A percentile compares a stretch with the other conserved stretches of the same genome.
phyloP scores from a whole-genome alignment of 1,284 basidiomycete genomes.

The Schizopora paradoxa region DNA sequence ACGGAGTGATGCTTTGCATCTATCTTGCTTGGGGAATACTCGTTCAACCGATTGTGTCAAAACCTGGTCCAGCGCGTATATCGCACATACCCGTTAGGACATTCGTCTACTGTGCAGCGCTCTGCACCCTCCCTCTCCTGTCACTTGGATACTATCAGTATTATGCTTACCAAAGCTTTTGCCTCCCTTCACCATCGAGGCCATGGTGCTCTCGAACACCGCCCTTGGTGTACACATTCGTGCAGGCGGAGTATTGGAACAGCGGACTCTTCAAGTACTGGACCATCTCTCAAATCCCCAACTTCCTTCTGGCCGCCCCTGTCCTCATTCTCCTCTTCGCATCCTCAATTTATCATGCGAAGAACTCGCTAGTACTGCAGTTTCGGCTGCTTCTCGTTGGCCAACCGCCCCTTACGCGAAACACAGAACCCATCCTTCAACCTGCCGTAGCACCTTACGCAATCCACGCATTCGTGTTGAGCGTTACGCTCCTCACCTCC shows the following conservation, averaged over 20 bases:
- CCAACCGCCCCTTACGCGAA: constrained; percentile 7
- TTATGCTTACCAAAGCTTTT: constrained; percentile 64
- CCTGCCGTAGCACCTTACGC: constrained; percentile 55
- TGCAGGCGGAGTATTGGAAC: constrained; percentile 87
- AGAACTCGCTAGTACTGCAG: constrained; percentile 18
- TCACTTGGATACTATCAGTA: constrained; percentile 75
- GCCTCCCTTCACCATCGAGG: constrained; percentile 31
- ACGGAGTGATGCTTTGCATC: constrained; percentile 71
- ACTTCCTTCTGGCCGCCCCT: constrained; percentile 79
- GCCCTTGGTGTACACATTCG: constrained; percentile 79
- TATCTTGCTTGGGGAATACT: constrained; percentile 72
- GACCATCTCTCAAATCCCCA: constrained; percentile 78
- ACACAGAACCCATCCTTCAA: constrained; percentile 26
- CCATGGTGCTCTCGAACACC: constrained; percentile 63
- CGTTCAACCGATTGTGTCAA: constrained; percentile 41
- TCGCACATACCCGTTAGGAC: constrained; percentile 10
- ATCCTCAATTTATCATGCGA: constrained; percentile 37
- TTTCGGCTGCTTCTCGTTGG: constrained; percentile 7
- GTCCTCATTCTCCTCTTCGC: constrained; percentile 51
- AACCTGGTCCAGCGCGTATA: not conserved
- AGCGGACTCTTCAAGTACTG: constrained; percentile 85
- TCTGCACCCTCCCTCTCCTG: constrained; percentile 41
- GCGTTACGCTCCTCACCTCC: constrained; percentile 63
- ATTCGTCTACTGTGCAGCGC: constrained; percentile 32
- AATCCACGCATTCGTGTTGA: constrained; percentile 59